These are phyloP conservation scores for Neurospora sp. DNA, from an alignment of 2,329 filamentous ascomycete genomes.

Conservation along the genomic window DNA sequence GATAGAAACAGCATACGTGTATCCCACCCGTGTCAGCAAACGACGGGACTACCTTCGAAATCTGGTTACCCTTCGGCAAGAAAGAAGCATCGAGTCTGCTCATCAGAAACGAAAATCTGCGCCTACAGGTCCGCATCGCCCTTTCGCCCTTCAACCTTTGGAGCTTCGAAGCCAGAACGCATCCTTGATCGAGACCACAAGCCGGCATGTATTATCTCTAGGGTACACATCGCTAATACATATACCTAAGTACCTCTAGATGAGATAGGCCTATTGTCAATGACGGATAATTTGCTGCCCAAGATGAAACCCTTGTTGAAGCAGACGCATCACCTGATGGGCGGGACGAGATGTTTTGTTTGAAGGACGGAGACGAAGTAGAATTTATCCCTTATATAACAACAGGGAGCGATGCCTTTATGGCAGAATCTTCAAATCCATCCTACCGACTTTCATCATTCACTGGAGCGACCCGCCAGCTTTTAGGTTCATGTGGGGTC, in stretches of 20 bases:
- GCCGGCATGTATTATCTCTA: not conserved
- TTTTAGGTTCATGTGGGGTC: not conserved
- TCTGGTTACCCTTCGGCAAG: not conserved
- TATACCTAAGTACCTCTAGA: too few relatives aligned
- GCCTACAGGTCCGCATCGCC: not conserved
- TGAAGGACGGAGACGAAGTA: not conserved
- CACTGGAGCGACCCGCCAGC: not conserved
- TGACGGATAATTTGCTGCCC: not conserved
- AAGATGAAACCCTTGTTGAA: not conserved
- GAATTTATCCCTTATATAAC: not conserved
- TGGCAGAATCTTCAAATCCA: not conserved
- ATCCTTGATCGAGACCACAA: not conserved
- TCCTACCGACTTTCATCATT: not conserved
- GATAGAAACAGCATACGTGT: too few relatives aligned
- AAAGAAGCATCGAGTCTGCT: not conserved
- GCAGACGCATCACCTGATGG: not conserved
- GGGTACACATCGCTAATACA: too few relatives aligned
- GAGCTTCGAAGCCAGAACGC: not conserved
- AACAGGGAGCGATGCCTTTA: accelerated
- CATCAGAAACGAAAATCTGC: not conserved
- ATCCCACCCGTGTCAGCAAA: not conserved
- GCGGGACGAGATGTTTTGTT: not conserved
- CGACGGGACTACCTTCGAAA: not conserved
- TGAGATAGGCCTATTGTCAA: not conserved
- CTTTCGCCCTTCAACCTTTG: not conserved